Evolutionary conservation across 495 filamentous ascomycete species (phyloP), one percentile per base, ranked within the genome.

Genomic region (Xylaria venustula): DNA sequence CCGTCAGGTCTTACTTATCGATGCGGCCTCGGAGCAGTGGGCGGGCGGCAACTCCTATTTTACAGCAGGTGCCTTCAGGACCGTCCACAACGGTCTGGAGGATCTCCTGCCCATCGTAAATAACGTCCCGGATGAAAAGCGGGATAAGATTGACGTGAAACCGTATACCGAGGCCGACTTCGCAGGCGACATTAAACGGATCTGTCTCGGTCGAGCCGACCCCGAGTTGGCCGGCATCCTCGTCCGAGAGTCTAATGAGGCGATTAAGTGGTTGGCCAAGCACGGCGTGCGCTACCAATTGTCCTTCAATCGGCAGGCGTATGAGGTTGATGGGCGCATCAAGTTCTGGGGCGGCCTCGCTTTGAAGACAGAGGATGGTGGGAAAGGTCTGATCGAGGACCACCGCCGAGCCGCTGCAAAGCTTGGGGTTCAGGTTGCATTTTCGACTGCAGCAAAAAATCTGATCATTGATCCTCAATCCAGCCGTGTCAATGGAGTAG

Each of bases 291-390:
- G 73, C 5, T 88, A 86, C 60, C 75, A 81, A 60, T 73, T 88
- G 19, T 80, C 77, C 1, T 88, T 87, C 68, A 83, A 87, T 51
- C 75, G 86, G 0, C 85, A 89, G 65, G 81, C 85, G 0, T 88
- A 82, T 53, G 63, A 81, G 42, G 75, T 87, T 6, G 71, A 82
- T 52, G 82, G 78, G 8, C 70, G 79, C 12, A 77, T 73, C 50
- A 84, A 83, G 59, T 88, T 89, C 62, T 88, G 83, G 83, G 85
- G 86, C 17, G 85, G 85, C 0, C 65, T 89, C 57, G 74, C 72
- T 4, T 62, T 88, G 40, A 85, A 78, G 65, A 15, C 62, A 65
- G 5, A 34, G 30, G 30, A 34, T 34, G 30, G 30, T 34, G 85
- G 85, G 0, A 85, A 85, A 54, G 82, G 84, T 0, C 66, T 89